Evolutionary conservation across 352 stramenopile genomes (phyloP).

Genomic region (Phytophthora foliorum): DNA sequence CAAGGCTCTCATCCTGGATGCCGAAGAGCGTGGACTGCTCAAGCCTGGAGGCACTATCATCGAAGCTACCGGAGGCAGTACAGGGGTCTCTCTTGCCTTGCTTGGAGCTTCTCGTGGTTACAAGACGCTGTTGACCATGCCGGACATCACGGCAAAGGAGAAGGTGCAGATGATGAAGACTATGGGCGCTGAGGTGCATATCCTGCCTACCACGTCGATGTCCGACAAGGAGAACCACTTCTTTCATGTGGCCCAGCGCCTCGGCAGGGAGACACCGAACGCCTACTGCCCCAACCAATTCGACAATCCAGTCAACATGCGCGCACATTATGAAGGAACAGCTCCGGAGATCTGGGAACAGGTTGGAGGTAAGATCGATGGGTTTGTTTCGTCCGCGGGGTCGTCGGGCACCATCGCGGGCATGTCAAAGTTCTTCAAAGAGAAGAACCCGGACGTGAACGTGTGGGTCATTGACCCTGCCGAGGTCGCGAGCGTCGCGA

Average conservation of each 20-base stretch:
- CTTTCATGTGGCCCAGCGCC: conserved; percentile 72
- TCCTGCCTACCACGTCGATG: conserved; percentile 71
- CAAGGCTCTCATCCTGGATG: conserved; percentile 94
- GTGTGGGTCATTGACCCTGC: conserved; percentile 85
- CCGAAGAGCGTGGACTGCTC: conserved; percentile 89
- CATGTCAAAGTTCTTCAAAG: conserved; percentile 94
- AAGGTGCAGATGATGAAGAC: conserved; percentile 87
- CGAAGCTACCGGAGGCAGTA: conserved; percentile 93
- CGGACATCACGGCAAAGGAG: conserved; percentile 69
- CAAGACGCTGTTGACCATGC: conserved; percentile 83
- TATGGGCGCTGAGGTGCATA: conserved; percentile 72
- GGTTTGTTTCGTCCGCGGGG: conserved; percentile 90
- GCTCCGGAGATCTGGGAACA: conserved; percentile 93
- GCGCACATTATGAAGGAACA: conserved; percentile 78
- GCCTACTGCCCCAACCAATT: conserved; percentile 80
- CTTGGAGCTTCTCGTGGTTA: conserved; percentile 90
- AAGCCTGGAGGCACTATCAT: conserved; percentile 70
- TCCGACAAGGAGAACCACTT: conserved; percentile 80
- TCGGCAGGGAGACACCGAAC: conserved; percentile 47
- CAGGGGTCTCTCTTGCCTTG: conserved; percentile 92
- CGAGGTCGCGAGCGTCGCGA: conserved; percentile 87
- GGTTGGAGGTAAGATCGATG: conserved; percentile 90
- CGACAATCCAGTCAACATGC: conserved; percentile 80
- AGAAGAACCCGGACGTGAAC: conserved; percentile 61
- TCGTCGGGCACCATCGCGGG: conserved; percentile 96